A percentile compares a stretch with the other conserved stretches of the same genome.
Evolutionary conservation across 2,329 filamentous ascomycete genomes (phyloP).

Genomic region (Clarireedia sp.): DNA sequence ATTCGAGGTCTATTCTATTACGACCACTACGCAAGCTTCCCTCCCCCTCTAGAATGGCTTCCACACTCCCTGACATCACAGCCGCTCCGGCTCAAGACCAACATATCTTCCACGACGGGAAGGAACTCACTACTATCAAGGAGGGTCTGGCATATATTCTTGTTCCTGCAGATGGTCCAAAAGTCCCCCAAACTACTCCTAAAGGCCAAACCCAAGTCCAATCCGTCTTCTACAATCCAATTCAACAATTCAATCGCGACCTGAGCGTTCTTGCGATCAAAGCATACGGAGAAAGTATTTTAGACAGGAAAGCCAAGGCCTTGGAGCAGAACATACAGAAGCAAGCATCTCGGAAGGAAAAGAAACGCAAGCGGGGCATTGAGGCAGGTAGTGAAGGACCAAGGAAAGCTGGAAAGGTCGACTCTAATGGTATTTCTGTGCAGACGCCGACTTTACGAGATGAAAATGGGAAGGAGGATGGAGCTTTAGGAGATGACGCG

Average conservation of each 20-base stretch:
- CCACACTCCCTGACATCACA: conserved; percentile 20
- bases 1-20: background rate
- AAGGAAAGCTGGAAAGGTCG: conserved; percentile 31
- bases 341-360: conserved; percentile 33
- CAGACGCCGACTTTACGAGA: background rate
- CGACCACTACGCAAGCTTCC: background rate
- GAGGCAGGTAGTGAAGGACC: conserved; percentile 23
- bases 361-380: conserved; percentile 39
- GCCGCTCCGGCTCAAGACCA: conserved; percentile 26
- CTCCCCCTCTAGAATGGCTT: background rate
- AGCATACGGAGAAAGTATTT: conserved; percentile 67
- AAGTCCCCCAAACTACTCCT: conserved; percentile 35
- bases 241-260: conserved; percentile 98
- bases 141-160: conserved; percentile 64
- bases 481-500: background rate
- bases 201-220: conserved; percentile 53
- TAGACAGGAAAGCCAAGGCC: conserved; percentile 38
- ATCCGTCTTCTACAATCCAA: conserved; percentile 97
- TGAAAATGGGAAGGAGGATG: background rate
- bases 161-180: conserved; percentile 45
- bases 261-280: conserved; percentile 88
- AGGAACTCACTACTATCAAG: conserved; percentile 51
- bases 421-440: background rate
- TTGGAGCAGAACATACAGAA: conserved; percentile 35
- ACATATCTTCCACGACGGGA: conserved; percentile 37